Evolutionary conservation across 192 early-diverging fungal genomes (phyloP).

Genomic region (Diversispora epigaea): DNA sequence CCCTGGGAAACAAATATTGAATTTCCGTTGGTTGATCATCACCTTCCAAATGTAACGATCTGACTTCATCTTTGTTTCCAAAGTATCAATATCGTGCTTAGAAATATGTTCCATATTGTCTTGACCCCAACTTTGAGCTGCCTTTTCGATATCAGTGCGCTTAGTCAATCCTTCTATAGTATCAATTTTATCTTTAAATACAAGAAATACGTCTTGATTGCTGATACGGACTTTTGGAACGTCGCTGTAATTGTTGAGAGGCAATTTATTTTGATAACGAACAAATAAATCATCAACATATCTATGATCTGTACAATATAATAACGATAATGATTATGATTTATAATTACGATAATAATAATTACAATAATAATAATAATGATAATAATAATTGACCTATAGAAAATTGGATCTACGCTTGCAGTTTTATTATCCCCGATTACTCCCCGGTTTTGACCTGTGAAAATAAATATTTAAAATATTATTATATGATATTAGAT

Average conservation of each 20-base stretch:
- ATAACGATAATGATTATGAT: too few relatives aligned
- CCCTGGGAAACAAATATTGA: background rate
- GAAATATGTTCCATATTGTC: background rate
- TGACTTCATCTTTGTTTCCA: constrained; percentile 5
- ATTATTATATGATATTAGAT: background rate
- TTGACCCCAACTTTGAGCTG: background rate
- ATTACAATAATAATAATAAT: too few relatives aligned
- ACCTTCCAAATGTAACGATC: background rate
- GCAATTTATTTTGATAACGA: background rate
- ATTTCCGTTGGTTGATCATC: background rate
- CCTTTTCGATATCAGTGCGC: background rate
- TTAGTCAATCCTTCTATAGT: background rate
- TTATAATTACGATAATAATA: too few relatives aligned
- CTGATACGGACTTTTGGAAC: background rate
- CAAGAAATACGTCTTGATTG: background rate
- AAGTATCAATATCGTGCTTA: background rate
- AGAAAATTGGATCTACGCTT: background rate
- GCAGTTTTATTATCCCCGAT: background rate
- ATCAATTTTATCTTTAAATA: constrained; percentile 2
- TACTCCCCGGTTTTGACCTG: background rate
- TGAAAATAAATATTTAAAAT: too few relatives aligned
- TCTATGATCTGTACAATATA: background rate
- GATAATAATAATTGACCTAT: too few relatives aligned
- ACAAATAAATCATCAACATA: background rate
- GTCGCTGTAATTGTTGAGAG: background rate